Evolutionary conservation across 495 filamentous ascomycete genomes (phyloP).

Genomic region (Podospora tetraspora): DNA sequence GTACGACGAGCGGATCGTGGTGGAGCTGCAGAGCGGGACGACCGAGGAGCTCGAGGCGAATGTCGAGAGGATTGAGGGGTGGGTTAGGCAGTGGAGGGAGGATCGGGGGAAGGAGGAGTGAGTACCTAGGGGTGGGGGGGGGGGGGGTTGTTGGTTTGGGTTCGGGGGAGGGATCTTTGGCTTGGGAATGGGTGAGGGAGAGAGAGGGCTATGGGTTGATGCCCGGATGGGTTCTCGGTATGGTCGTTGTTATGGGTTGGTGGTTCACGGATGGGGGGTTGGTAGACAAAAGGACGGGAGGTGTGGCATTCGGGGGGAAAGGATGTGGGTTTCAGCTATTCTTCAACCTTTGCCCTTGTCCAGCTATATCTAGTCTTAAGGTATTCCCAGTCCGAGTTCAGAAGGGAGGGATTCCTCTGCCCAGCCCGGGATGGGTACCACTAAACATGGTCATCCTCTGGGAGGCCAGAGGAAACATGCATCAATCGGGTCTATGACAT

Average conservation of each 20-base stretch:
- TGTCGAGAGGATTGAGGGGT: constrained; percentile 72
- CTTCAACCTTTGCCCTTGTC: not conserved
- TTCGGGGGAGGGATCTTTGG: not conserved
- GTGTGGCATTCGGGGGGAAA: too few species aligned
- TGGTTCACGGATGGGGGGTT: not conserved
- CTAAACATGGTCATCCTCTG: not conserved
- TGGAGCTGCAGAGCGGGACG: constrained; percentile 80
- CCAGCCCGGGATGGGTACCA: not conserved
- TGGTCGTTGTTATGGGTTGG: not conserved
- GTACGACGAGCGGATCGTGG: constrained; percentile 82
- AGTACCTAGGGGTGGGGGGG: not conserved
- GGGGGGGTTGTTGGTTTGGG: not conserved
- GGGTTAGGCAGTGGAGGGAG: constrained; percentile 77
- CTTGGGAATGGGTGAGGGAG: not conserved
- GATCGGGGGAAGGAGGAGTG: constrained; percentile 37
- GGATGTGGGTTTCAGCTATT: not conserved
- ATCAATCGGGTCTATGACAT: constrained; percentile 13
- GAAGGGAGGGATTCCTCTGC: not conserved
- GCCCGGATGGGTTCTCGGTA: too few species aligned
- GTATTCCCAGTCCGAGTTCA: not conserved
- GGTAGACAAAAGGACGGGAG: not conserved
- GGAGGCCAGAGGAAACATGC: constrained; percentile 1
- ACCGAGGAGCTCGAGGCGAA: constrained; percentile 82
- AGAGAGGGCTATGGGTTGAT: not conserved
- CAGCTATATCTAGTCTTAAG: not conserved